Conservation (phyloP, 306 rosid genomes). For the Dalbergia cultrata region DNA sequence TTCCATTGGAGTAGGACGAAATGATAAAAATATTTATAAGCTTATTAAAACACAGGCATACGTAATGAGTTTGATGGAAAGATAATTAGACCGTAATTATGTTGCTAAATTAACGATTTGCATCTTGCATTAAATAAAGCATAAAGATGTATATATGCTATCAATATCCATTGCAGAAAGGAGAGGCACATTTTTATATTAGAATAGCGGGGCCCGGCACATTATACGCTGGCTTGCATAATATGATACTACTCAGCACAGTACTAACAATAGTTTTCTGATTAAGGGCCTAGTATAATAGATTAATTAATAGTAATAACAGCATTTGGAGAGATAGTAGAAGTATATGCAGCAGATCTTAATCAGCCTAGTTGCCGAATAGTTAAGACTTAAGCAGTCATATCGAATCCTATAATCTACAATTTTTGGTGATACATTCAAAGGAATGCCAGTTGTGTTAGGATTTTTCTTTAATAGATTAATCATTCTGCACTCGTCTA, state of each 20-base stretch:
- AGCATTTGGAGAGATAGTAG: constrained; percentile 25
- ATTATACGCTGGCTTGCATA: constrained; percentile 15
- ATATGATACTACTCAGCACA: constrained; percentile 25
- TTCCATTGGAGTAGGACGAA: constrained; percentile 3
- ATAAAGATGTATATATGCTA: not conserved
- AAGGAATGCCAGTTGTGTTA: constrained; percentile 73
- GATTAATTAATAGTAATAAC: not conserved
- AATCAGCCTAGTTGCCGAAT: constrained; percentile 48
- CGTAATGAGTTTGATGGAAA: constrained; percentile 24
- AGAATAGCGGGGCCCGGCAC: not conserved
- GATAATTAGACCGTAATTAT: not conserved
- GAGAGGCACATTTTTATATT: not conserved
- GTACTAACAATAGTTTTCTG: constrained; percentile 26
- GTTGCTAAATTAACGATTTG: not conserved
- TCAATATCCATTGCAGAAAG: not conserved
- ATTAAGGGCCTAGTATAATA: constrained; percentile 15
- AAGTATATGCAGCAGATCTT: constrained; percentile 31
- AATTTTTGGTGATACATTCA: constrained; percentile 60
- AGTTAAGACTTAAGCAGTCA: constrained; percentile 46
- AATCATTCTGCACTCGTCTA: constrained; percentile 37
- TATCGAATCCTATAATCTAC: constrained; percentile 59
- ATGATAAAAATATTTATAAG: not conserved
- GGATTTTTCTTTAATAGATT: constrained; percentile 47
- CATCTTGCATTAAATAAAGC: not conserved
- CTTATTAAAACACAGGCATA: not conserved